Evolutionary conservation across 306 rosid species (phyloP), one percentile per base, ranked within the genome.

Genomic region (Ormosia semicastrata): DNA sequence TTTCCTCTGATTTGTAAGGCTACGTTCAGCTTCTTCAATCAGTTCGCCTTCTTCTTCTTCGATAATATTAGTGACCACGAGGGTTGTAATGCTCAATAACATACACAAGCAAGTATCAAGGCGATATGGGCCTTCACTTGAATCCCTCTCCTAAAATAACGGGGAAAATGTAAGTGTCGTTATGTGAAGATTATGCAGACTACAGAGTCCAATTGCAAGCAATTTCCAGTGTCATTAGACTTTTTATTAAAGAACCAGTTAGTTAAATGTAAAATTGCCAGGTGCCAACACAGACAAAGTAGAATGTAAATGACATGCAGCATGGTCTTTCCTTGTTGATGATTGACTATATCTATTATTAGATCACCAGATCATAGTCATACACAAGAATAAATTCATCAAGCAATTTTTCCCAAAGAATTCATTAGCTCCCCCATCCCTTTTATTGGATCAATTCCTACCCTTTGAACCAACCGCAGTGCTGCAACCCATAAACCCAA

Each of bases 401-500:
- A 57, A 46, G 78, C 47, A 80, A 68, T 47, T 46, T 69, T 66
- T 73, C 81, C 4, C 52, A 34, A 54, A 77, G 68, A 68, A 74
- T n/a, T 47, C 36, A 76, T 78, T 15, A 57, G 62, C 40, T 70
- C 75, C 71, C 66, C 59, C 58, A 70, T 18, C 52, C 14, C 41
- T 39, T 80, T 44, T 15, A 29, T 57, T 66, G 14, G 62, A 84
- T 77, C 43, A 74, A 79, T 73, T 86, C 90, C 76, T 88, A 95
- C 98, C 98, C 98, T 93, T 85, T 91, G 99, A 81, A 95, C 89
- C 64, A 93, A 92, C 50, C 97, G 95, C 34, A 95, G 85, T 33
- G 96, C 95, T 82, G 99, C 87, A 84, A 89, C 76, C 99, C 99
- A 95, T 82, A 95, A 81, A 80, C 95, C 95, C 83, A 95, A 87